These are phyloP conservation scores for Pistacia atlantica DNA, from an alignment of 345 rosid species.

Conservation along the genomic window DNA sequence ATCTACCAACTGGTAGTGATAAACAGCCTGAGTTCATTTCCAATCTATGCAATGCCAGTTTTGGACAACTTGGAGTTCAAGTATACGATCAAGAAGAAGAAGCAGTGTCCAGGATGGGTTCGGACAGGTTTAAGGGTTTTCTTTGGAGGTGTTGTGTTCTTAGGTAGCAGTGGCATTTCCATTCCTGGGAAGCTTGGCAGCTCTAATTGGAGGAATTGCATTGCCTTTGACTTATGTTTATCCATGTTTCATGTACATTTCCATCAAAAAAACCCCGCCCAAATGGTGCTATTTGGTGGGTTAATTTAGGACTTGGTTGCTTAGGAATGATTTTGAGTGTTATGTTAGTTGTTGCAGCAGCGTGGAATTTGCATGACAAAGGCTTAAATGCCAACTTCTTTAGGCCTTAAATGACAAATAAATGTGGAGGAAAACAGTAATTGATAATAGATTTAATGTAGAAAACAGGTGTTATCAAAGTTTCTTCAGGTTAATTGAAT, in stretches of 20 bases:
- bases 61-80: constrained; percentile 52
- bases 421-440: background rate
- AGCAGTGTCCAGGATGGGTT: constrained; percentile 29
- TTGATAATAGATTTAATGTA: background rate
- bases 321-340: constrained; percentile 35
- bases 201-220: constrained; percentile 48
- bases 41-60: constrained; percentile 56
- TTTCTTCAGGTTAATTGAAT: no score
- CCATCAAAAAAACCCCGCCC: constrained; percentile 21
- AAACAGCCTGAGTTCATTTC: constrained; percentile 45
- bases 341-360: constrained; percentile 41
- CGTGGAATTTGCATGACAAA: constrained; percentile 34
- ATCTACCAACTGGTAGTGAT: constrained; percentile 28
- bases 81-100: constrained; percentile 24
- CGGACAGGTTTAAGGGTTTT: constrained; percentile 32
- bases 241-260: constrained; percentile 67
- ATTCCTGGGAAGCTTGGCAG: constrained; percentile 39
- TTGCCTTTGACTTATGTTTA: constrained; percentile 44
- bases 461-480: background rate
- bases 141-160: constrained; percentile 45
- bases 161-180: constrained; percentile 51
- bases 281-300: constrained; percentile 32
- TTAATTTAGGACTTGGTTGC: constrained; percentile 48
- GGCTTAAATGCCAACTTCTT: constrained; percentile 55
- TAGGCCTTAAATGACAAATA: constrained; percentile 27